phyloP scores from a whole-genome alignment of 202 grass and related monocot species.

The Carex arenaria region DNA sequence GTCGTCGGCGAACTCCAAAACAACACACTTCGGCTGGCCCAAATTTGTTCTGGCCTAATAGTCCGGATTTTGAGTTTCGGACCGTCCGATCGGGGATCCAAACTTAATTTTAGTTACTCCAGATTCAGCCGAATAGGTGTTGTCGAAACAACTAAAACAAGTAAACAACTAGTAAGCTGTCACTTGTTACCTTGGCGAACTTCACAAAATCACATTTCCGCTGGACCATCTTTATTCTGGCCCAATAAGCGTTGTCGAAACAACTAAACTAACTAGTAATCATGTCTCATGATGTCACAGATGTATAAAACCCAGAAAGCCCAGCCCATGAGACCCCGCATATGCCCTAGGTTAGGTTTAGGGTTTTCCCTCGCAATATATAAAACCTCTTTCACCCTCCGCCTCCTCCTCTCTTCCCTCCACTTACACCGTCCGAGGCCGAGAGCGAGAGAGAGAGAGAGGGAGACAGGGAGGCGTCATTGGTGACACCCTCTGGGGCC shows the following conservation, averaged over 20 bases:
- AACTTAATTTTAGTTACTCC: too few relatives aligned
- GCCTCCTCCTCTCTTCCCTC: slow-evolving; percentile 9
- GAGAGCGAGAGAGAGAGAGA: not conserved
- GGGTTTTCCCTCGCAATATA: slow-evolving; percentile 40
- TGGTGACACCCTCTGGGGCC: not conserved
- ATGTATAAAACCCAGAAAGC: not conserved
- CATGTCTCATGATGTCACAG: too few relatives aligned
- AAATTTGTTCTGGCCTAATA: not conserved
- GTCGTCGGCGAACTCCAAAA: not conserved
- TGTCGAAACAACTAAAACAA: too few relatives aligned
- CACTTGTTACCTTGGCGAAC: not conserved
- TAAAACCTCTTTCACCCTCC: slow-evolving; percentile 15
- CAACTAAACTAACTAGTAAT: not conserved
- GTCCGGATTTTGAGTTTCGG: too few relatives aligned
- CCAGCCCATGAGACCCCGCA: slow-evolving; percentile 17
- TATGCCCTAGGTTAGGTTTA: slow-evolving; percentile 37
- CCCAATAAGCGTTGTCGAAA: not conserved
- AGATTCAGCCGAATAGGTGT: too few relatives aligned
- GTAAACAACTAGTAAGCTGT: not conserved
- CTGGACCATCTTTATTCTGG: not conserved
- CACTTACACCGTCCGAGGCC: slow-evolving; percentile 12
- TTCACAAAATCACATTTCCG: not conserved
- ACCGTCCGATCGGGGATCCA: too few relatives aligned
- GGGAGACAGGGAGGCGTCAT: not conserved
- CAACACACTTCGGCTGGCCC: not conserved